Evolutionary conservation across 106 monocot species (phyloP).

Genomic region (Acorus calamus): DNA sequence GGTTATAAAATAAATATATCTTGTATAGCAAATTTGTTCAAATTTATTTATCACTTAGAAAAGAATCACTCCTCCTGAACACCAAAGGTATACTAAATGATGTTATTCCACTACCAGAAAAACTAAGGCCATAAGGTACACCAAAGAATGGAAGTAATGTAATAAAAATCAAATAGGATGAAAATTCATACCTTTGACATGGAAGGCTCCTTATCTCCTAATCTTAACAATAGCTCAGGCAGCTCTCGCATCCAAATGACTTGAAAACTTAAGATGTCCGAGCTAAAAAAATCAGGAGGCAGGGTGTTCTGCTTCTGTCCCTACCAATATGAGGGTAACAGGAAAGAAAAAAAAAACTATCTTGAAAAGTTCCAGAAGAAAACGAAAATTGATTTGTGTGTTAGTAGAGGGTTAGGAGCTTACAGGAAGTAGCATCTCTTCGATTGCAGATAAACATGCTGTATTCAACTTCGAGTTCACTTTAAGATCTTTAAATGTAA

Average conservation of each 20-base stretch:
- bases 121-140: not conserved
- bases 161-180: not conserved
- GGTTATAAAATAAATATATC: too few species aligned
- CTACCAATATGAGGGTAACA: constrained; percentile 8
- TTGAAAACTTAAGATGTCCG: constrained; percentile 26
- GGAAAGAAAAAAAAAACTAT: not conserved
- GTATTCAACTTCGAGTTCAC: constrained; percentile 49
- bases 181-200: constrained; percentile 40
- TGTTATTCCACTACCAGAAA: too few species aligned
- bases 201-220: constrained; percentile 42
- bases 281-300: constrained; percentile 2
- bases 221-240: constrained; percentile 29
- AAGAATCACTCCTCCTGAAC: too few species aligned
- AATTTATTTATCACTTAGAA: too few species aligned
- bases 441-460: constrained; percentile 47
- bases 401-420: constrained; percentile 8
- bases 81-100: too few species aligned
- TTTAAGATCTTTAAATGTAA: constrained; percentile 55
- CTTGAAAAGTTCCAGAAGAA: not conserved
- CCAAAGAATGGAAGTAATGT: not conserved
- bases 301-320: constrained; percentile 1
- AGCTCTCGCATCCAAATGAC: constrained; percentile 51
- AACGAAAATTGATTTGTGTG: too few species aligned
- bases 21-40: too few species aligned
- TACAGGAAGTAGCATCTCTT: constrained; percentile 65